A percentile compares a stretch with the other conserved stretches of the same genome.
Evolutionary conservation across 2,329 filamentous ascomycete genomes (phyloP).

Genomic region (Penicillium sp.): DNA sequence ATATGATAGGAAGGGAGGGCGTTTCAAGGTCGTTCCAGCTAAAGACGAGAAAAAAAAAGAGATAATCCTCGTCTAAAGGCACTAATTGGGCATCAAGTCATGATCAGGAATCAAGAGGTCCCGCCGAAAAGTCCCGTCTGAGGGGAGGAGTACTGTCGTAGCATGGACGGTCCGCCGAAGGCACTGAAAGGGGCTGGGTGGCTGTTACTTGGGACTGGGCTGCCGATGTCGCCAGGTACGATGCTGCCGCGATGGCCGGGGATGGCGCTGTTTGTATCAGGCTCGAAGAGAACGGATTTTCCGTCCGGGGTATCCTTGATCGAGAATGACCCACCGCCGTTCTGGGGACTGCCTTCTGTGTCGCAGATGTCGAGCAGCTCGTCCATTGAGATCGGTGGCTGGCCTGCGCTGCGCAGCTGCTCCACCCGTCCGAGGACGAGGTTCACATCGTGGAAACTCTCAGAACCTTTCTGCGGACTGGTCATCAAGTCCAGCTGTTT

Average conservation of each 20-base stretch:
- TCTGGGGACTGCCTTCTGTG: constrained; percentile 78
- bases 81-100: neutral
- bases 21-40: constrained; percentile 19
- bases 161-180: constrained; percentile 30
- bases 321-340: constrained; percentile 86
- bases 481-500: constrained; percentile 53
- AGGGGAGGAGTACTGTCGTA: constrained; percentile 40
- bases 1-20: constrained; percentile 13
- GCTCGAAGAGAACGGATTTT: constrained; percentile 49
- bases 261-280: constrained; percentile 48
- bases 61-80: neutral
- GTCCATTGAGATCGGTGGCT: constrained; percentile 54
- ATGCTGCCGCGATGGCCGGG: constrained; percentile 43
- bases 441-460: constrained; percentile 67
- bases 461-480: constrained; percentile 42
- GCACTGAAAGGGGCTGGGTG: constrained; percentile 40
- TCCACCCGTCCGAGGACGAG: constrained; percentile 62
- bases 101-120: constrained; percentile 16
- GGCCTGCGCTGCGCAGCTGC: constrained; percentile 57
- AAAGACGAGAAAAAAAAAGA: constrained; percentile 8
- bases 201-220: constrained; percentile 53
- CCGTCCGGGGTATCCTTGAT: constrained; percentile 53
- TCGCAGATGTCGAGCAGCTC: constrained; percentile 84
- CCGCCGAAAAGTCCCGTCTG: constrained; percentile 36
- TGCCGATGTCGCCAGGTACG: constrained; percentile 65